Base-by-base conservation (phyloP, 2,329 filamentous ascomycete genomes). In the Paecilomyces fulvus region DNA sequence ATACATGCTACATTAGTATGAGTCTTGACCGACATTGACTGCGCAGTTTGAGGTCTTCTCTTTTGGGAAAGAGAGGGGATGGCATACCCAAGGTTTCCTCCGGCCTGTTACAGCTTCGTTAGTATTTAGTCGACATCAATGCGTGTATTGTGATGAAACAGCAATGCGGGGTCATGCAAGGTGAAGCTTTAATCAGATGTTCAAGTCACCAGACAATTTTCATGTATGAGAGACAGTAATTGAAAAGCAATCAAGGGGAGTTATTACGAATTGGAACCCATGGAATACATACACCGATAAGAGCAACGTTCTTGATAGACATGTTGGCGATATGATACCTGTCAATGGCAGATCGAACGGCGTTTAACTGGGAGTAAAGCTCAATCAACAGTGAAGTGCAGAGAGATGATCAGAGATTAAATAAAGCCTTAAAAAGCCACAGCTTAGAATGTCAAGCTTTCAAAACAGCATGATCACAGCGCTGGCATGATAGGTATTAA, bases 291-390 rank as follows among this genome's bases (percentile, higher is more conserved):
- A 58, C 56, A n/a, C 53, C 49, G 1, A 51, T 30, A 21, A 58
- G 33, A 28, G 52, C 49, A 30, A 58, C 49, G 30, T 58, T 58
- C 30, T 56, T 58, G 53, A 58, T 51, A 21, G 48, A 12, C 48
- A 49, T 49, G 10, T 49, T n/a, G 48, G 17, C 10, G 3, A 43
- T 17, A 28, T 28, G 5, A 28, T 5, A 28, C 25, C 5, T 28
- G 25, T 28, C 25, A 28, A 7, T 5, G 4, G 25, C 7, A 28
- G 25, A 28, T 28, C 2, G 25, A 28, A 7, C 25, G 4, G 2
- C 4, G 25, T 28, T 28, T 5, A 28, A 28, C 25, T 28, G 25
- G 25, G 25, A 28, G 7, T 28, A 28, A 7, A 7, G 25, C 25
- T 28, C 25, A 7, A 28, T 28, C 25, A 7, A 28, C 4, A 28